Evolutionary conservation across 345 rosid species (phyloP), one percentile per base, ranked within the genome.

Genomic region (Mercurialis annua): DNA sequence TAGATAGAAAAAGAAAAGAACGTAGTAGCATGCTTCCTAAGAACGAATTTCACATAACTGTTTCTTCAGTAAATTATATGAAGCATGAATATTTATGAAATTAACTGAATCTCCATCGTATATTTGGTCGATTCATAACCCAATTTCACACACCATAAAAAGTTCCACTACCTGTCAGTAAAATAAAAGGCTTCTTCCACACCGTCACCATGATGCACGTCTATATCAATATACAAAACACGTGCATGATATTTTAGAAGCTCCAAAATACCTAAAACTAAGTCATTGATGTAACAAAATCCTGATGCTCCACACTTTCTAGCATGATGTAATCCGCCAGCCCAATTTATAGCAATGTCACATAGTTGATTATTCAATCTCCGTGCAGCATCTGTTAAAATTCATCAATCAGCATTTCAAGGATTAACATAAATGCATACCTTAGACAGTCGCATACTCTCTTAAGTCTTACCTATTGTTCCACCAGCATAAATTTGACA

Each of bases 121-220:
- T 7, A 26, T 40, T 62, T 46, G 38, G 53, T 15, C 20, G 31
- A 64, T 33, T 61, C 26, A 44, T 10, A 42, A 12, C 43, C 17
- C 64, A 56, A 40, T 33, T 61, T 55, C 64, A 59, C 23, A 69
- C 42, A 49, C 20, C 38, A 73, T 26, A 64, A 46, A 63, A 49
- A 21, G 50, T 54, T 56, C 10, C 10, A 62, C 14, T 77, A 91
- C 99, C 97, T 91, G 81, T 94, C 96, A 57, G 99, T 94, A 70
- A 94, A 91, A 77, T 86, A 91, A 82, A 91, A 91, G 66, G 99
- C 99, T 79, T 94, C 99, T 84, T 94, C 99, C 29, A 94, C 99
- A n/a, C 99, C 99, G 80, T 94, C 99, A 66, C 99, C 99, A 16
- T 94, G 99, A 84, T 94, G 99, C 70, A 94, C 99, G 68, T 94